Evolutionary conservation across 768 basidiomycete species (phyloP).

Genomic region (Termitomyces sp.): DNA sequence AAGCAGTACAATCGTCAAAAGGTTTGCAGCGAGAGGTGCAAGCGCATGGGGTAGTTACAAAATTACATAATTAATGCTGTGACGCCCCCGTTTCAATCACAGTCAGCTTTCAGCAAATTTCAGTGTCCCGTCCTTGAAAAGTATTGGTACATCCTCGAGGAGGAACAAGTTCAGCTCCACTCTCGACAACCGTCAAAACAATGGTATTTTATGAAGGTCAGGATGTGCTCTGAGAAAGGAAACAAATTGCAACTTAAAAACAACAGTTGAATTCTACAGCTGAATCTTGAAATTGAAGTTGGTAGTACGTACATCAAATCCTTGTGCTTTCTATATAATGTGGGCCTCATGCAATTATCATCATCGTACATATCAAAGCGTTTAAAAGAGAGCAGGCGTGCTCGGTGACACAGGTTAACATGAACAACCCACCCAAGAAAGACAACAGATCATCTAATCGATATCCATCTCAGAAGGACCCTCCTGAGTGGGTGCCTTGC

Average conservation of each 20-base stretch:
- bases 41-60: too few relatives aligned
- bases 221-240: too few relatives aligned
- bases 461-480: slow-evolving; percentile 82
- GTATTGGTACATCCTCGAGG: too few relatives aligned
- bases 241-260: background rate
- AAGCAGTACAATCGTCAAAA: too few relatives aligned
- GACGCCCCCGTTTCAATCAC: too few relatives aligned
- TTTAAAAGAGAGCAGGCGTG: background rate
- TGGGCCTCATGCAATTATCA: slow-evolving; percentile 10
- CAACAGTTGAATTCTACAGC: background rate
- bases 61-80: too few relatives aligned
- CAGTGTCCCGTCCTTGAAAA: too few relatives aligned
- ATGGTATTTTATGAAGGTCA: too few relatives aligned
- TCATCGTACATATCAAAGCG: slow-evolving; percentile 10
- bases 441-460: slow-evolving; percentile 42
- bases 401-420: background rate
- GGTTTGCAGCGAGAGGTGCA: too few relatives aligned
- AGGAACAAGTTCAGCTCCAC: too few relatives aligned
- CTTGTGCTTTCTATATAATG: slow-evolving; percentile 14
- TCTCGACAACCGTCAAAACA: too few relatives aligned
- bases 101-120: too few relatives aligned
- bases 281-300: background rate
- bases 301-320: slow-evolving; percentile 10
- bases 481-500: slow-evolving; percentile 25
- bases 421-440: background rate